Evolutionary conservation across 169 alveolate species (phyloP), one percentile per base, ranked within the genome.

Genomic region (Cryptosporidium meleagridis): DNA sequence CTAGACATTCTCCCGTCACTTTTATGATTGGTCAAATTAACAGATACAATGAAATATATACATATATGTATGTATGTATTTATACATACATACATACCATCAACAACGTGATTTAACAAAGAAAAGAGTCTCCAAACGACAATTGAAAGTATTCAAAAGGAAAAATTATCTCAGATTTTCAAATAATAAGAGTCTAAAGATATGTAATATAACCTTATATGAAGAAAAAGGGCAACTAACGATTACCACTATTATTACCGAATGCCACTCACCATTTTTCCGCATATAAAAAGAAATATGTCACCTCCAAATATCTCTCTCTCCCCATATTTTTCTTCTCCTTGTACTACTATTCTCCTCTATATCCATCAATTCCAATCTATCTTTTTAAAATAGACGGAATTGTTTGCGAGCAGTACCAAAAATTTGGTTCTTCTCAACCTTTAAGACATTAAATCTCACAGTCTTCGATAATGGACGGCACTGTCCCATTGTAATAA

Each of bases 401-500:
- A 97, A 98, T 94, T 98, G 99, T 95, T 98, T 98, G 95, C 98
- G 97, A 85, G 99, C 99, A 93, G 97, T 95, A 33, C 99, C 99
- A 94, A 97, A 96, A 89, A 98, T 97, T 94, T 98, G 98, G 95
- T 97, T 97, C 95, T 97, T 96, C 94, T 97, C 99, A 69, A 98
- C 99, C 95, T 98, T 97, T 91, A 98, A 93, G 67, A 98, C 99
- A 95, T 98, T 98, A 97, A 99, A 99, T 93, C 99, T 95, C 61
- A 98, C 99, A 44, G 99, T 98, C 96, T 99, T 99, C 52, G 99
- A 97, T 70, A 99, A 96, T 41, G 99, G 99, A 87, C 99, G 96
- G 99, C 99, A 98, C 94, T 98, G 99, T 45, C 99, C 99, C 55
- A 97, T 98, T 59, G 99, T 97, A 93, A 98, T 98, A 91, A 98